Base-by-base conservation (phyloP, 768 basidiomycete genomes). In the Sistotremastrum suecicum region DNA sequence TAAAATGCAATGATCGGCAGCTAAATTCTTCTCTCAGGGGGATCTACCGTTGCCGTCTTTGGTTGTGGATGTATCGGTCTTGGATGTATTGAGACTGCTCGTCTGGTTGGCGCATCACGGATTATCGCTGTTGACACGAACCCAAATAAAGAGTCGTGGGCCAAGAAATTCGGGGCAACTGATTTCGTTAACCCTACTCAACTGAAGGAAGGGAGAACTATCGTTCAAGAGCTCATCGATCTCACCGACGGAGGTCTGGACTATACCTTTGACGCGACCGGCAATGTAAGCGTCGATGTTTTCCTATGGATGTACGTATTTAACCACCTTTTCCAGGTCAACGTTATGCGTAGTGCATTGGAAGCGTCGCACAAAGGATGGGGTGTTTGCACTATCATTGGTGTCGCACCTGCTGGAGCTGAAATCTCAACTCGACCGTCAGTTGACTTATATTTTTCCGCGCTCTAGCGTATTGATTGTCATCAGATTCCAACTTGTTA, bases 291-390 rank as follows among this genome's bases (percentile, higher is more conserved):
- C 54, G 44, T 44, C 28, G 30, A 63, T 60, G 57, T 51, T 58
- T 42, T 50, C 57, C 37, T 63, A 57, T 66, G 35, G 63, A 64
- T 54, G 29, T 43, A 33, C 28, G 31, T 42, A 30, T 5, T 30
- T 49, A 20, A 43, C 28, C 34, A 28, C n/a, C 41, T 41, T 1
- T 3, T 12, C 6, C 46, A 84, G 83, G 84, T 90, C 7, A 68
- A 89, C 31, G 90, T 94, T 51, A 97, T 95, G 92, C 78, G 92
- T 50, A 69, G 81, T 42, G 95, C 95, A 29, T 76, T 99, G 41
- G 95, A 99, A 66, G 86, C 91, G n/a, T 97, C 91, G 63, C 95
- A 99, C 65, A 98, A 98, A 61, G 95, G 95, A 9, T 99, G 95
- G 95, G 95, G 95, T 54, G 82, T 97, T 38, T 88, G 81, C 47